Percentiles rank a stretch among this genome's conserved stretches.
Conservation (phyloP, 2,329 filamentous ascomycete genomes). For the Fonsecaea multimorphosa region DNA sequence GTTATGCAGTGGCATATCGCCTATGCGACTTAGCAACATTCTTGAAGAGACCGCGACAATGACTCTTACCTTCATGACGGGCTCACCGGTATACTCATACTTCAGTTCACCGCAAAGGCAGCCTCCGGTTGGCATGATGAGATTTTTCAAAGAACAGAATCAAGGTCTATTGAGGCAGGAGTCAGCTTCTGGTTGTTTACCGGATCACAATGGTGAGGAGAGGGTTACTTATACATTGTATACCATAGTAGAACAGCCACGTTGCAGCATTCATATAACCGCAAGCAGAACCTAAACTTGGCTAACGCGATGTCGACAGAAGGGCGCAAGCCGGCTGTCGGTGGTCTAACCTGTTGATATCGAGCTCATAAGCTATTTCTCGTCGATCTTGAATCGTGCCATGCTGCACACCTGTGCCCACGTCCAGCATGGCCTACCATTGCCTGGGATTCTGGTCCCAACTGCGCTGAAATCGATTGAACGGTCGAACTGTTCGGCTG, state of each 20-base stretch:
- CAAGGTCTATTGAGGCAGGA: background rate
- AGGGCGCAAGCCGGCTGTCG: background rate
- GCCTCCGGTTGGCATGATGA: conserved; percentile 24
- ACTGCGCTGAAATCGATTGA: background rate
- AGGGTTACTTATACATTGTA: background rate
- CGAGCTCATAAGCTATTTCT: background rate
- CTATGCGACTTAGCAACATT: background rate
- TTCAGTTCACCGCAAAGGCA: conserved; percentile 25
- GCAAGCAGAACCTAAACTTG: background rate
- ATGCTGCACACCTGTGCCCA: background rate
- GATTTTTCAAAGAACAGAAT: background rate
- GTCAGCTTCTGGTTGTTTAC: background rate
- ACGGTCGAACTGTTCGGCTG: background rate
- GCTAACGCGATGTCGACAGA: background rate
- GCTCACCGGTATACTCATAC: conserved; percentile 27
- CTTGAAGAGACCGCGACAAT: background rate
- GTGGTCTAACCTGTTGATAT: background rate
- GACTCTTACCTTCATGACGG: conserved; percentile 23
- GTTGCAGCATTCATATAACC: background rate
- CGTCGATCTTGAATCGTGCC: background rate
- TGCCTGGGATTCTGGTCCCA: background rate
- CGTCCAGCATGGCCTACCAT: background rate
- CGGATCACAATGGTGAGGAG: background rate
- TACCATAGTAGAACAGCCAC: background rate
- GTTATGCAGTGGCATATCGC: conserved; percentile 27